These are phyloP conservation scores for Paxillus rubicundulus DNA, from an alignment of 768 basidiomycete species.

Conservation along the genomic window DNA sequence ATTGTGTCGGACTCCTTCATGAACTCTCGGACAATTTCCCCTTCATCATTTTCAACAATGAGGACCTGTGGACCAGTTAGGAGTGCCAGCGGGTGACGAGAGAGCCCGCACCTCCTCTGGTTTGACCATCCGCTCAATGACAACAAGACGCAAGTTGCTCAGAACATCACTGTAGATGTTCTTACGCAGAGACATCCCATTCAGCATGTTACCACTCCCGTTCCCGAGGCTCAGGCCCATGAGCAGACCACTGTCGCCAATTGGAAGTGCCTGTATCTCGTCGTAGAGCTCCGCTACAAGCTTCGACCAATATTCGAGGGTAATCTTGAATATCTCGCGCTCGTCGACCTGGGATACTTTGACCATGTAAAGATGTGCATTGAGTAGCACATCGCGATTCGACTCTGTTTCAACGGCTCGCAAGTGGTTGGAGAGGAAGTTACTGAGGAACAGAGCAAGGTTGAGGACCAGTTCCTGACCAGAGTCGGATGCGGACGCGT, in stretches of 20 bases:
- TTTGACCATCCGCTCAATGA: conserved; percentile 99
- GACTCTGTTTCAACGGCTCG: conserved; percentile 90
- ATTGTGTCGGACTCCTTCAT: conserved; percentile 99
- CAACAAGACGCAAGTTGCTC: conserved; percentile 89
- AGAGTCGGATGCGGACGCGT: conserved; percentile 82
- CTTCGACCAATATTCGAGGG: conserved; percentile 95
- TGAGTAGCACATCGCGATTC: conserved; percentile 90
- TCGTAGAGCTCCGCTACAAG: conserved; percentile 96
- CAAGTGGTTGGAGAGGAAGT: conserved; percentile 92
- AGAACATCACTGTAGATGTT: conserved; percentile 95
- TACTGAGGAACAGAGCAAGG: conserved; percentile 94
- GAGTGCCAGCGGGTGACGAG: neutral
- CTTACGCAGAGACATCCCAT: conserved; percentile 81
- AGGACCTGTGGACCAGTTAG: conserved; percentile 61
- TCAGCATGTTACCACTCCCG: conserved; percentile 63
- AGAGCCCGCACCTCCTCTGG: conserved; percentile 81
- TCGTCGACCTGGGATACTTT: conserved; percentile 98
- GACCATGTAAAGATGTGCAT: conserved; percentile 97
- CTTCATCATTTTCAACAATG: conserved; percentile 98
- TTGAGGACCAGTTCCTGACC: conserved; percentile 98
- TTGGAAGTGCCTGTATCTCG: conserved; percentile 90
- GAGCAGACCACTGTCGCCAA: conserved; percentile 79
- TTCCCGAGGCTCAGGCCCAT: conserved; percentile 84
- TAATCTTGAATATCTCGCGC: conserved; percentile 99
- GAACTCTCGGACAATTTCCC: conserved; percentile 98